phyloP scores from a whole-genome alignment of 257 asterid species.

The Lycium barbarum region DNA sequence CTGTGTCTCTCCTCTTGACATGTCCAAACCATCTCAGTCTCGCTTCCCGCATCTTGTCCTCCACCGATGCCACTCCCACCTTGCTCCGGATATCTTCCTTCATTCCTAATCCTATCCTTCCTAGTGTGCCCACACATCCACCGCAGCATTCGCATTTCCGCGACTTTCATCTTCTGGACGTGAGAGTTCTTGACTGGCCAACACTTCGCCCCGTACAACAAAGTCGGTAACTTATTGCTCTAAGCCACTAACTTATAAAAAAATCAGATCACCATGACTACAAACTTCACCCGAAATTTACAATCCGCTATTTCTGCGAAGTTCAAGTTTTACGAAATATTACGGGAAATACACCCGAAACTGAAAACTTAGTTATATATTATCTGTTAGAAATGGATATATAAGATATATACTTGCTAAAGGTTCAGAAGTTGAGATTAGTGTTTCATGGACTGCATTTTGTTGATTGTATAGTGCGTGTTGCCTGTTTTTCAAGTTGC shows the following conservation, averaged over 20 bases:
- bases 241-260: background rate
- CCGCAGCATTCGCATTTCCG: too few relatives aligned
- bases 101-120: too few relatives aligned
- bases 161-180: too few relatives aligned
- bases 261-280: background rate
- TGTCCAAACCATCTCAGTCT: too few relatives aligned
- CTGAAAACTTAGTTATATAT: background rate
- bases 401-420: background rate
- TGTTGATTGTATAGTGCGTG: background rate
- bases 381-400: background rate
- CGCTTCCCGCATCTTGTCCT: too few relatives aligned
- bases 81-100: too few relatives aligned
- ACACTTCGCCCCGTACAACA: too few relatives aligned
- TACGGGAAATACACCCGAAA: background rate
- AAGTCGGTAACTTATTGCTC: background rate
- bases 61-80: too few relatives aligned
- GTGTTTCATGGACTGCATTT: background rate
- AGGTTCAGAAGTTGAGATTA: background rate
- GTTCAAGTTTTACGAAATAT: background rate
- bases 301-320: background rate
- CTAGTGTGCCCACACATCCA: too few relatives aligned
- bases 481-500: background rate
- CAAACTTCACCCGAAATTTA: background rate
- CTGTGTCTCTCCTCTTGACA: too few relatives aligned
- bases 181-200: too few relatives aligned